Conservation (phyloP, 1,284 basidiomycete species). For the Xerocomus amazonicus region DNA sequence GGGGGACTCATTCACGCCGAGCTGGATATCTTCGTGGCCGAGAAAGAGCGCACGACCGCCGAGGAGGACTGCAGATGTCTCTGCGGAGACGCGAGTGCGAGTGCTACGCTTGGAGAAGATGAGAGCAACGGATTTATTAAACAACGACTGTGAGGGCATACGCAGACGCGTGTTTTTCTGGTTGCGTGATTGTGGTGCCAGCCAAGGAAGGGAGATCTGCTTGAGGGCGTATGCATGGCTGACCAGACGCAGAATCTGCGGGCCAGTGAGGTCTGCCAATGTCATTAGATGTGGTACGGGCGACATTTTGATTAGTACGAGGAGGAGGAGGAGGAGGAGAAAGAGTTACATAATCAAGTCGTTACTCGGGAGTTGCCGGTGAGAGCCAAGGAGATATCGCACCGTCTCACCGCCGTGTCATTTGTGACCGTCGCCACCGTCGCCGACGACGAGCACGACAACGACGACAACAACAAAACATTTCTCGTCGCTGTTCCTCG, state of each 20-base stretch:
- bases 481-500: no score
- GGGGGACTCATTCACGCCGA: constrained; percentile 91
- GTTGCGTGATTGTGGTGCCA: constrained; percentile 43
- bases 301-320: constrained; percentile 22
- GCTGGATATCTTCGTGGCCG: constrained; percentile 89
- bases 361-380: constrained; percentile 15
- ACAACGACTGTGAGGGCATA: constrained; percentile 67
- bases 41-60: constrained; percentile 93
- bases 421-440: constrained; percentile 4
- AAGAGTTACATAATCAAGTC: constrained; percentile 16
- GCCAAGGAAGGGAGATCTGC: constrained; percentile 53
- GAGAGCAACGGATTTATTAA: constrained; percentile 82
- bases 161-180: constrained; percentile 40
- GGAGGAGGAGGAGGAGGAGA: not conserved
- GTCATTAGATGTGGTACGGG: constrained; percentile 74
- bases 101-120: constrained; percentile 94
- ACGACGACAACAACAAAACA: constrained; percentile 6
- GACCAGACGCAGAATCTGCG: constrained; percentile 66
- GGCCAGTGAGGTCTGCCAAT: constrained; percentile 74
- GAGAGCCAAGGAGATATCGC: constrained; percentile 8
- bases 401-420: not conserved
- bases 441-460: constrained; percentile 8
- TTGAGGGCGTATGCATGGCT: constrained; percentile 65
- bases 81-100: constrained; percentile 85
- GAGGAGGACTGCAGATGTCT: constrained; percentile 73